Base-by-base conservation (phyloP, 306 rosid genomes). In the Canavalia gladiata region DNA sequence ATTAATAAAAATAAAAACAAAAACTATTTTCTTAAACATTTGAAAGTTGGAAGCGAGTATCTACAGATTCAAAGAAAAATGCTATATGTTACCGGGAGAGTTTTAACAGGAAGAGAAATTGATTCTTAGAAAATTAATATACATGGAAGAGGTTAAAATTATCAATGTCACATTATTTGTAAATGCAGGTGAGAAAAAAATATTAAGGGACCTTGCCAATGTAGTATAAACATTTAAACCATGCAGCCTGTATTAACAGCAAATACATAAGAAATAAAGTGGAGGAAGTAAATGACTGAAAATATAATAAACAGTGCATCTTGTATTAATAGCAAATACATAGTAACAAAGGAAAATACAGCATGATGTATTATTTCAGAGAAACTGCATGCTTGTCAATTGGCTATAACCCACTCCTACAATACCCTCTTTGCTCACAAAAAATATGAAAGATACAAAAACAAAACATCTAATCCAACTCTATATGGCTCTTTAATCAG, bases 381-480 rank as follows among this genome's bases (percentile, higher is more conserved):
- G 68, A 25, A 49, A 41, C 47, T 75, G 69, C 72, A 69, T 45
- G 68, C 58, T 57, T 18, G 60, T 45, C 37, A 81, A 78, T 63
- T 3, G 67, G 72, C 86, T 60, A 57, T 13, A 54, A 4, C 29
- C 35, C 60, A 71, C 31, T 51, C 47, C n/a, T 4, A 50, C 18
- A 8, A 18, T 54, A 10, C 37, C 77, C 10, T 72, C 77, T 72
- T 35, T 8, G 12, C 5, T 25, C 29, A 41, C 65, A 25, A 57
- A 47, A 31, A 33, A 13, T 46, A 47, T 49, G 65, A 31, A 49
- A 39, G 8, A 62, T 37, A 74, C 39, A 65, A 66, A 2, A 67
- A 7, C 71, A 78, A 66, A 78, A 43, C 67, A 77, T 29, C 57
- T 54, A 70, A 42, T 68, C 79, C 31, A 30, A 69, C 76, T 62